A percentile compares a stretch with the other conserved stretches of the same genome.
phyloP scores from a whole-genome alignment of 129 eudicot species.

The Flaveria trinervia region DNA sequence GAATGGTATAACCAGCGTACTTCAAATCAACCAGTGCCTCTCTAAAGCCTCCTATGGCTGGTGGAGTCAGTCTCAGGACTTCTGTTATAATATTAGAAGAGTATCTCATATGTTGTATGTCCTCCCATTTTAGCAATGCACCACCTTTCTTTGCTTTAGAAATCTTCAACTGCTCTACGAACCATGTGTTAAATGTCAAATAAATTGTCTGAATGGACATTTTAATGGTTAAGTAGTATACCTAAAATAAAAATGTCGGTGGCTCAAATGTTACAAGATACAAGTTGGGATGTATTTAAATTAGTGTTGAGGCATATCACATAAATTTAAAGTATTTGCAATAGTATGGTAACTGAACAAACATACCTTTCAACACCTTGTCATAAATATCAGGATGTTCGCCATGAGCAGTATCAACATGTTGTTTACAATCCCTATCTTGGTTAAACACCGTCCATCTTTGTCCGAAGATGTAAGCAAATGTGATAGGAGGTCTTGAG shows the following conservation, averaged over 20 bases:
- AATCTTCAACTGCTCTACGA: conserved; percentile 6
- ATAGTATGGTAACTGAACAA: not conserved
- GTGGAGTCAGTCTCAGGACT: no score
- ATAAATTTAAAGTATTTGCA: no score
- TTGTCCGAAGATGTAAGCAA: conserved; percentile 47
- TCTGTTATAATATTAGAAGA: conserved; percentile 16
- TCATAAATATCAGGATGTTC: conserved; percentile 25
- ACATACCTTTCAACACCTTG: conserved; percentile 17
- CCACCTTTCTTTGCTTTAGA: not conserved
- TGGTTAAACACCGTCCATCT: conserved; percentile 46
- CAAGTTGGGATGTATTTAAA: no score
- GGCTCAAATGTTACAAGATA: no score
- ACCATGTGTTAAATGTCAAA: not conserved
- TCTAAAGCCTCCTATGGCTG: no score
- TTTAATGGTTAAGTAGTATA: no score
- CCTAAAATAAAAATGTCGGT: no score
- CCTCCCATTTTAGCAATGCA: conserved; percentile 17
- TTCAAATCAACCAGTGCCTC: no score
- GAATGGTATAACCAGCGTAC: no score
- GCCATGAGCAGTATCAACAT: conserved; percentile 46
- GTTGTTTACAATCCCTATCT: conserved; percentile 43
- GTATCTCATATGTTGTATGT: conserved; percentile 14
- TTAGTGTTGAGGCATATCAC: no score
- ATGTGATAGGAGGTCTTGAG: conserved; percentile 52
- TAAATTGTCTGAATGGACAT: not conserved